Evolutionary conservation across 2,329 filamentous ascomycete species (phyloP).

Genomic region (Magnaporthiopsis rhizophila): DNA sequence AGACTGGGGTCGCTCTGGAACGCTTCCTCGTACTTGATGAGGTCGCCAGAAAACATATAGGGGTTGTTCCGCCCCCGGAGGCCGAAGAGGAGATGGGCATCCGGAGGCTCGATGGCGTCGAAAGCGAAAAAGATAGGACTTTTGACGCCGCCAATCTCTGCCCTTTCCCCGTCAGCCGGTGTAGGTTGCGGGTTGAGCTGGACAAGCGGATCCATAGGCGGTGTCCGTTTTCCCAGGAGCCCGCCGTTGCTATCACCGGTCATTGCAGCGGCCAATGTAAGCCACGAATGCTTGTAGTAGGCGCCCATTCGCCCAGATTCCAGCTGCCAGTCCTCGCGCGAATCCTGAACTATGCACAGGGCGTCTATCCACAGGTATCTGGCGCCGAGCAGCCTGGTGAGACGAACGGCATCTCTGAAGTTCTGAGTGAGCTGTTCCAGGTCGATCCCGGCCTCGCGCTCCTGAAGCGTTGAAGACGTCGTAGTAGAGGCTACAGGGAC

Average conservation of each 20-base stretch:
- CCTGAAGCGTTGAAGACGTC: background rate
- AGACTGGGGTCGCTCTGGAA: background rate
- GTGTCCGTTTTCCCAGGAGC: background rate
- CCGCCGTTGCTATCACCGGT: background rate
- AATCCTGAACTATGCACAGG: constrained; percentile 22
- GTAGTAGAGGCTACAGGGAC: background rate
- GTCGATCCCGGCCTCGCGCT: background rate
- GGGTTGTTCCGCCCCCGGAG: background rate
- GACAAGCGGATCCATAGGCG: background rate
- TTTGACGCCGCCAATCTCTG: background rate
- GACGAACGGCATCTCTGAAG: constrained; percentile 6
- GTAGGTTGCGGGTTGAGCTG: background rate
- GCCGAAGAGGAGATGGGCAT: background rate
- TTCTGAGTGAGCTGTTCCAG: background rate
- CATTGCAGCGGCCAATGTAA: background rate
- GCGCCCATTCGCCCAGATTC: constrained; percentile 9
- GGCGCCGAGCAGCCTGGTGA: constrained; percentile 12
- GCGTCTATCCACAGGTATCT: constrained; percentile 22
- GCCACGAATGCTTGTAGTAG: background rate
- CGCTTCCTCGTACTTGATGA: background rate
- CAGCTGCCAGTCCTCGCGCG: constrained; percentile 13
- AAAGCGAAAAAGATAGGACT: background rate
- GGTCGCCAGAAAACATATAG: background rate
- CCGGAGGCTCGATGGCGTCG: background rate
- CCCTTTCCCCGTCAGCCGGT: background rate